Base-by-base conservation (phyloP, 495 filamentous ascomycete genomes). In the Podospora didyma region DNA sequence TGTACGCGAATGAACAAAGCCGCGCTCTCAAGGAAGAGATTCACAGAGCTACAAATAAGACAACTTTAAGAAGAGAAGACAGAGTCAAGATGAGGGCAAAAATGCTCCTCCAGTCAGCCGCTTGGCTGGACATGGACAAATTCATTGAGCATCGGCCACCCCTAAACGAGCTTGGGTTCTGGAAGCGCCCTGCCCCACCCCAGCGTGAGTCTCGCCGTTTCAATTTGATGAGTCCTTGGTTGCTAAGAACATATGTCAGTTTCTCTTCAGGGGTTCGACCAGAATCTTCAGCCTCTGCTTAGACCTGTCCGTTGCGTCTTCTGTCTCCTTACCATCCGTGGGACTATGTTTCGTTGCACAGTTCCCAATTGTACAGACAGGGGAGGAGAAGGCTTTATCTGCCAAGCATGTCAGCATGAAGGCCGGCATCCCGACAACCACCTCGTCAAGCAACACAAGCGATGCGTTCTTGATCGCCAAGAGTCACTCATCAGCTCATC, bases 101-200 rank as follows among this genome's bases (percentile, higher is more conserved):
- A 19, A 57, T 57, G 37, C 54, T 57, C 0, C 48, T 57, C 17
- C 54, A 57, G 39, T 50, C 54, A 6, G 54, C 54, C 21, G 44
- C 41, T 0, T 72, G 72, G 14, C 69, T 75, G 7, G 73, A 75
- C 53, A 71, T 74, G 21, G 68, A 72, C 34, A 71, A 72, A 51
- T 19, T 72, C 20, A 69, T 72, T 42, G 69, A 72, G 54, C 54
- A 68, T 53, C 64, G 68, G 3, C 58, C 60, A n/a, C 65, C 69
- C 6, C 24, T 46, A 21, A 44, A 53, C 23, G 39, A 57, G 23
- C n/a, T 65, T 20, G 46, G 37, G 31, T 65, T 64, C 54, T 66
- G 59, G 58, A 65, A 65, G 58, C 49, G 58, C 17, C 64, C 64
- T 2, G 59, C 54, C 0, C 62, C 63, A 14, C 61, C 70, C 0